Conservation (phyloP, 345 rosid species). For the Rhizophora apiculata region DNA sequence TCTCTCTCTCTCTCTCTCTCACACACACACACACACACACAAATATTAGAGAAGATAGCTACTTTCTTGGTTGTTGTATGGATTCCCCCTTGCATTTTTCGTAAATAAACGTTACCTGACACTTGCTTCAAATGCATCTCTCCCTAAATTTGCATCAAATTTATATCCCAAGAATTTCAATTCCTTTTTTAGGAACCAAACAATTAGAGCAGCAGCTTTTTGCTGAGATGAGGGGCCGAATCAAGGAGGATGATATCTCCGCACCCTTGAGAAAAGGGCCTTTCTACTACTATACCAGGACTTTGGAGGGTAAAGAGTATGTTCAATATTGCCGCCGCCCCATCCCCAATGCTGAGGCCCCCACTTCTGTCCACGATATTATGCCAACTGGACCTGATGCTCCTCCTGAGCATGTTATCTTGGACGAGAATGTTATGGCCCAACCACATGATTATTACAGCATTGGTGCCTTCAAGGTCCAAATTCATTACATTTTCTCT, state of each 20-base stretch:
- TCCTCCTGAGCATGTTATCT: constrained; percentile 72
- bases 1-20: too few species aligned
- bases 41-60: too few species aligned
- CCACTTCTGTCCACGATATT: constrained; percentile 60
- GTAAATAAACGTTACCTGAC: too few species aligned
- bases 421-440: constrained; percentile 87
- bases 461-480: constrained; percentile 63
- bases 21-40: too few species aligned
- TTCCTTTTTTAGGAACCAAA: constrained; percentile 53
- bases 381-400: constrained; percentile 72
- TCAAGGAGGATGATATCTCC: constrained; percentile 84
- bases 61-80: too few species aligned
- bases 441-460: constrained; percentile 50
- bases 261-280: constrained; percentile 67
- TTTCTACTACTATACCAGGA: constrained; percentile 67
- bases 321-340: constrained; percentile 64
- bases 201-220: constrained; percentile 58
- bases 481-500: not conserved
- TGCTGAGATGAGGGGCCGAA: constrained; percentile 66
- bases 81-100: too few species aligned
- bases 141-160: too few species aligned
- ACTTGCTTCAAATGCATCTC: too few species aligned
- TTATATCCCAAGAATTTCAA: not conserved
- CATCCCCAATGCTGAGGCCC: constrained; percentile 34
- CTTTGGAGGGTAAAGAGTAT: constrained; percentile 86